These are phyloP conservation scores for Hyphodiscus hymeniophilus DNA, from an alignment of 495 filamentous ascomycete genomes.

Conservation along the genomic window DNA sequence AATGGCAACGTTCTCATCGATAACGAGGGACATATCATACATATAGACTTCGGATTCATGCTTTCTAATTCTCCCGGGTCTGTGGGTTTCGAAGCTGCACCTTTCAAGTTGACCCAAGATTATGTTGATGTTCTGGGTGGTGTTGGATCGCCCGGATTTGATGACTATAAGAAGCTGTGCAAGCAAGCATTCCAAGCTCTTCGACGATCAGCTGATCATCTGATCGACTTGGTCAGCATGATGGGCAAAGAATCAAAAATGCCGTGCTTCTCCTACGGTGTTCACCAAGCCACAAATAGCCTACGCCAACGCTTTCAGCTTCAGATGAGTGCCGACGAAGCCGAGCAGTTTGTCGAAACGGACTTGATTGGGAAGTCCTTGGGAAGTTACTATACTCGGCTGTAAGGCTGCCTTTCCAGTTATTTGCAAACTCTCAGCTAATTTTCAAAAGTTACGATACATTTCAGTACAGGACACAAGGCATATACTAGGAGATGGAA, in stretches of 20 bases:
- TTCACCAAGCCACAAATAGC: constrained; percentile 49
- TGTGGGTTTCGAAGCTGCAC: constrained; percentile 71
- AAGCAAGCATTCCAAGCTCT: constrained; percentile 71
- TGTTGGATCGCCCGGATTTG: constrained; percentile 50
- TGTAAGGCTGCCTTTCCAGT: constrained; percentile 35
- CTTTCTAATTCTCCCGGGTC: constrained; percentile 68
- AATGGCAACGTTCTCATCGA: constrained; percentile 76
- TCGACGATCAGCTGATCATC: constrained; percentile 59
- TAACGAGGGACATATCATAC: constrained; percentile 70
- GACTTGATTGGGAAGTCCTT: constrained; percentile 62
- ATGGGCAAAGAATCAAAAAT: constrained; percentile 71
- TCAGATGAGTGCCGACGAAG: constrained; percentile 65
- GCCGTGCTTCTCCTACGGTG: constrained; percentile 64
- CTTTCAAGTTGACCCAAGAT: constrained; percentile 71
- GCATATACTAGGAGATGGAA: constrained; percentile 50
- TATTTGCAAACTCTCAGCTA: not conserved
- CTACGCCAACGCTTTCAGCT: constrained; percentile 61
- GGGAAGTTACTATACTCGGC: constrained; percentile 70
- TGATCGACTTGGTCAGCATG: constrained; percentile 64
- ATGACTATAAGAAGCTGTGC: constrained; percentile 59
- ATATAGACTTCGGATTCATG: constrained; percentile 82
- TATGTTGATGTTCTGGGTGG: constrained; percentile 71
- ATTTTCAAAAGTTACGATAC: constrained; percentile 56
- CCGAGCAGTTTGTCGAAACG: constrained; percentile 63
- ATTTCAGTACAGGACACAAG: constrained; percentile 72